Evolutionary conservation across 257 asterid species (phyloP).

Genomic region (Forsythia suspensa): DNA sequence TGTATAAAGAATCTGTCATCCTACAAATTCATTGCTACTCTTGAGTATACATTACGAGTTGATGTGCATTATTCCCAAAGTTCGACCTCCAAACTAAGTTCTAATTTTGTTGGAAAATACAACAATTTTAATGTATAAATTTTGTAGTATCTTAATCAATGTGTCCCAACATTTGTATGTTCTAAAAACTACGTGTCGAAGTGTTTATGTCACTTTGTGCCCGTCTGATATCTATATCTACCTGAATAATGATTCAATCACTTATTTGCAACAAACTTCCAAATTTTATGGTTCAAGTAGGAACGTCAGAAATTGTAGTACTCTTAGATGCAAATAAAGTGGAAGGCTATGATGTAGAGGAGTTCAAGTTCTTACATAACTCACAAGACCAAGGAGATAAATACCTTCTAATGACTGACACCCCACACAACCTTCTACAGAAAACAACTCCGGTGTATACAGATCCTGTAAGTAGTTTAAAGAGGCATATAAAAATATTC

Average conservation of each 20-base stretch:
- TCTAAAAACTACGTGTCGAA: not conserved
- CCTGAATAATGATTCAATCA: not conserved
- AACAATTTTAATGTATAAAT: not conserved
- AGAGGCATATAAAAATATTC: constrained; percentile 2
- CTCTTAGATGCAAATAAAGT: not conserved
- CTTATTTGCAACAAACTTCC: not conserved
- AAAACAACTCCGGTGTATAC: constrained; percentile 81
- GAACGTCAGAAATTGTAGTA: not conserved
- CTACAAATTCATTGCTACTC: not conserved
- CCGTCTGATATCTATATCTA: too few relatives aligned
- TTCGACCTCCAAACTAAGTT: not conserved
- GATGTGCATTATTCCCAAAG: not conserved
- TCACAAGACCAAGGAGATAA: not conserved
- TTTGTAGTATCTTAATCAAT: not conserved
- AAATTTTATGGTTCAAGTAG: not conserved
- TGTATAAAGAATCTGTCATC: not conserved
- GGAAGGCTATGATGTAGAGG: not conserved
- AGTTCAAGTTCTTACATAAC: not conserved
- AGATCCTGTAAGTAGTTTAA: constrained; percentile 57
- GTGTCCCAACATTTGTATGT: not conserved
- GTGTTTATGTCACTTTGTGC: not conserved
- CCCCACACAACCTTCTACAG: constrained; percentile 82
- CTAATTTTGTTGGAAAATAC: not conserved
- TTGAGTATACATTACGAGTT: not conserved
- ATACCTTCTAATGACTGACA: constrained; percentile 94